phyloP scores from a whole-genome alignment of 2,329 filamentous ascomycete genomes.

The Cladophialophora exuberans region DNA sequence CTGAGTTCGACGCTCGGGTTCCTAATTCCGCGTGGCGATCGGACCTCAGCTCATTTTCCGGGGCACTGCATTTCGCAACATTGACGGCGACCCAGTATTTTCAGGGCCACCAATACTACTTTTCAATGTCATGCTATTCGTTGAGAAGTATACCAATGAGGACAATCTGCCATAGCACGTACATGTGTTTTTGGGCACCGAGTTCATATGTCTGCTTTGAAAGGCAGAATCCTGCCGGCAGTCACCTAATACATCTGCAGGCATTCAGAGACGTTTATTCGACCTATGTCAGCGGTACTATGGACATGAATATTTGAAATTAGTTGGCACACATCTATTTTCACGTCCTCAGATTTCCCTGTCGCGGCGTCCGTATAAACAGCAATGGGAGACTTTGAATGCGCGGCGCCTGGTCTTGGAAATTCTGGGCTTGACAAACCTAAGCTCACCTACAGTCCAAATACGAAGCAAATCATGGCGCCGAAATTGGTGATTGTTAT shows the following conservation, averaged over 20 bases:
- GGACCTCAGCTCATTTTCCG: background rate
- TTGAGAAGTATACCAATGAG: background rate
- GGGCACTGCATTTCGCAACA: no score
- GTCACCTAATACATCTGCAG: background rate
- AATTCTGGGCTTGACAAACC: background rate
- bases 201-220: background rate
- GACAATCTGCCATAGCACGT: background rate
- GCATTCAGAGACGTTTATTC: no score
- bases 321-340: no score
- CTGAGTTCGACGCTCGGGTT: background rate
- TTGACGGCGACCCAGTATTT: no score
- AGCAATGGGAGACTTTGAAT: background rate
- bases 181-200: background rate
- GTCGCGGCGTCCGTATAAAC: background rate
- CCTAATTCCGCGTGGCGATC: background rate
- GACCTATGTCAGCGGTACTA: no score
- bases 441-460: no score
- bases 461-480: conserved; percentile 89
- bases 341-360: no score
- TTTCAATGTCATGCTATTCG: background rate
- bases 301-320: no score
- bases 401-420: background rate
- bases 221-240: background rate
- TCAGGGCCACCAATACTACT: no score
- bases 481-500: conserved; percentile 97